Evolutionary conservation across 106 monocot genomes (phyloP).

Genomic region (Dioscorea alata): DNA sequence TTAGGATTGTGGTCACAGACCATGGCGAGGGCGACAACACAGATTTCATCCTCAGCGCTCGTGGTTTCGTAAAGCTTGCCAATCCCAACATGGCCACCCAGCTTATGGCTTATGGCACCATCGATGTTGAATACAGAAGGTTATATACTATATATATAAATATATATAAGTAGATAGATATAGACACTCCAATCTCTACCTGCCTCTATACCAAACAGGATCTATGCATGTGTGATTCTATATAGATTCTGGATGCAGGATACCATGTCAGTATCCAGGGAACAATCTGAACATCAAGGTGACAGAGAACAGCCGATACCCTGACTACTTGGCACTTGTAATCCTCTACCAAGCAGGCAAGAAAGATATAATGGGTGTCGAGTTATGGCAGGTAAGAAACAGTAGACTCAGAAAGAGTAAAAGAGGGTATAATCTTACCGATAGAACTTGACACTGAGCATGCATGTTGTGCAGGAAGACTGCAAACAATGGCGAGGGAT

Average conservation of each 20-base stretch:
- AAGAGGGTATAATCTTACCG: too few species aligned
- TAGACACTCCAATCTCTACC: not conserved
- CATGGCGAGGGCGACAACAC: constrained; percentile 12
- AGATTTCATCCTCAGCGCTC: constrained; percentile 32
- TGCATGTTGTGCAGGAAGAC: constrained; percentile 11
- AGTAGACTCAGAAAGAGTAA: not conserved
- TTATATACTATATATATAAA: not conserved
- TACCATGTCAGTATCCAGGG: constrained; percentile 29
- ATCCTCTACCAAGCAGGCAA: constrained; percentile 28
- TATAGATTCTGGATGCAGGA: constrained; percentile 12
- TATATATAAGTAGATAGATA: too few species aligned
- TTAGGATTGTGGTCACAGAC: constrained; percentile 28
- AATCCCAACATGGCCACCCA: constrained; percentile 5
- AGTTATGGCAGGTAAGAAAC: not conserved
- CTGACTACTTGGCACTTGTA: constrained; percentile 22
- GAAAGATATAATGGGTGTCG: constrained; percentile 20
- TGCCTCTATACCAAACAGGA: not conserved
- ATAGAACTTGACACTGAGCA: not conserved
- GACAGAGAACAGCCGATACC: constrained; percentile 25
- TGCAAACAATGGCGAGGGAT: constrained; percentile 16
- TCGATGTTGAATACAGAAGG: constrained; percentile 30
- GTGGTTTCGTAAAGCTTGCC: constrained; percentile 20
- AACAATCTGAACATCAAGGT: constrained; percentile 30
- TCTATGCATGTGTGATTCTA: not conserved
- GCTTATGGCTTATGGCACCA: constrained; percentile 16